Conservation (phyloP, 2,329 filamentous ascomycete species). For the Gaeumannomyces tritici region DNA sequence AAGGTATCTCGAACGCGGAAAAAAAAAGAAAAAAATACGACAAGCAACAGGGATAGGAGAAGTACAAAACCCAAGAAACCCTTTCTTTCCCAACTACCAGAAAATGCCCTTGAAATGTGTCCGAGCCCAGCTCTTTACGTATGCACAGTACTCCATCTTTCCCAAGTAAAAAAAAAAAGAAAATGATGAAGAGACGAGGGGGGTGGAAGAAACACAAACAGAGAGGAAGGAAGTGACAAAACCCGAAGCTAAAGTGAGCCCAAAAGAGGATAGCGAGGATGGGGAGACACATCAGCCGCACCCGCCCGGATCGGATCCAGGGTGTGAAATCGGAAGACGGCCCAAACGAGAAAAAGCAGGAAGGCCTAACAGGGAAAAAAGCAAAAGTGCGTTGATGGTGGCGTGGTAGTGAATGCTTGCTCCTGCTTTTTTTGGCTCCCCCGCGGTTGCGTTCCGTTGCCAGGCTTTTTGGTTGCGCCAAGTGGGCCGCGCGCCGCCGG, state of each 20-base stretch:
- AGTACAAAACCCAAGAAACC: constrained; percentile 1
- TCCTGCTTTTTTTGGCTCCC: background rate
- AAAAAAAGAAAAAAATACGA: background rate
- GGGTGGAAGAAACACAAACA: background rate
- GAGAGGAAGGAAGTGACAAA: background rate
- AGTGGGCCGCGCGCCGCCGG: background rate
- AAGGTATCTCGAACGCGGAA: background rate
- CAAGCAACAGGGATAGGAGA: background rate
- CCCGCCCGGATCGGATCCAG: too few species aligned
- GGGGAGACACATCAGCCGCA: background rate
- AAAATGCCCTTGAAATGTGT: background rate
- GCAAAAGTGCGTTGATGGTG: background rate
- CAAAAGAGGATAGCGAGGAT: background rate
- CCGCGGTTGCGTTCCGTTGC: too few species aligned
- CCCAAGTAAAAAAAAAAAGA: background rate
- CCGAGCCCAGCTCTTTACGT: background rate
- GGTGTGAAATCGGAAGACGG: too few species aligned
- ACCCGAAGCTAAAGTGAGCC: background rate
- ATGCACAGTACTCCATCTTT: background rate
- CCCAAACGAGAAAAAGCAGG: background rate
- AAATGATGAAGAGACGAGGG: background rate
- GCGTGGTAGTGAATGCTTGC: too few species aligned
- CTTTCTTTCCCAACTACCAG: constrained; percentile 2
- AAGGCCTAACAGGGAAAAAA: too few species aligned
- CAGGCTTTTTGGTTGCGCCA: background rate